Evolutionary conservation across 2,329 filamentous ascomycete species (phyloP).

Genomic region (Bipolaris sorokiniana): DNA sequence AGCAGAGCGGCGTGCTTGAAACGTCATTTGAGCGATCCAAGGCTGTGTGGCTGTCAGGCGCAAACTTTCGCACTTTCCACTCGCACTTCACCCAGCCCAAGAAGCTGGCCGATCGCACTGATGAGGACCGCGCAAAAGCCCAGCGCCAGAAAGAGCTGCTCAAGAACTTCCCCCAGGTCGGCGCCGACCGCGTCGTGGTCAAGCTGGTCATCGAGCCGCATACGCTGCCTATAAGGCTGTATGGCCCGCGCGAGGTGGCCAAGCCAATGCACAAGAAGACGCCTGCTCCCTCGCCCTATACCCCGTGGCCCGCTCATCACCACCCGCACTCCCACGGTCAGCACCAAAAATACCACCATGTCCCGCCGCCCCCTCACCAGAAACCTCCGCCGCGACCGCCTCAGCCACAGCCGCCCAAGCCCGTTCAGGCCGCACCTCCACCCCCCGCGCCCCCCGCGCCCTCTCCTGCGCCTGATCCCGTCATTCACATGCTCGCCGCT

Average conservation of each 20-base stretch:
- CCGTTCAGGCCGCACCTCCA: slow-evolving; percentile 32
- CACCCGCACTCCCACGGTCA: slow-evolving; percentile 17
- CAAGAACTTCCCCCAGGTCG: slow-evolving; percentile 48
- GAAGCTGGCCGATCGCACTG: slow-evolving; percentile 63
- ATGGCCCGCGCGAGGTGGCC: slow-evolving; percentile 38
- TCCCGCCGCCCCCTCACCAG: slow-evolving; percentile 20
- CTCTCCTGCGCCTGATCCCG: slow-evolving; percentile 67
- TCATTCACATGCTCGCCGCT: slow-evolving; percentile 79
- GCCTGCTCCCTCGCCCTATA: slow-evolving; percentile 35
- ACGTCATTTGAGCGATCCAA: slow-evolving; percentile 77
- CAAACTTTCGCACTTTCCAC: slow-evolving; percentile 49
- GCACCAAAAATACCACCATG: slow-evolving; percentile 34
- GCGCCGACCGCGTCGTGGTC: slow-evolving; percentile 25
- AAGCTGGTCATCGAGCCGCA: slow-evolving; percentile 78
- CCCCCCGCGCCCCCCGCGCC: slow-evolving; percentile 38
- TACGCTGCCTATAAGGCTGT: slow-evolving; percentile 68
- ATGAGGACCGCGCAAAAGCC: slow-evolving; percentile 62
- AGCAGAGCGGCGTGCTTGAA: slow-evolving; percentile 76
- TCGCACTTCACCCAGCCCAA: slow-evolving; percentile 46
- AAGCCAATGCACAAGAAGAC: slow-evolving; percentile 38
- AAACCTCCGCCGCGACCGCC: slow-evolving; percentile 39
- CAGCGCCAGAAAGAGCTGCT: slow-evolving; percentile 66
- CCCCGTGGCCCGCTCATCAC: slow-evolving; percentile 45
- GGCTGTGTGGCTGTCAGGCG: slow-evolving; percentile 52
- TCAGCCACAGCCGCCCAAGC: slow-evolving; percentile 31